Base-by-base conservation (phyloP, 805 yeast genomes). In the Zygoascus tannicola region DNA sequence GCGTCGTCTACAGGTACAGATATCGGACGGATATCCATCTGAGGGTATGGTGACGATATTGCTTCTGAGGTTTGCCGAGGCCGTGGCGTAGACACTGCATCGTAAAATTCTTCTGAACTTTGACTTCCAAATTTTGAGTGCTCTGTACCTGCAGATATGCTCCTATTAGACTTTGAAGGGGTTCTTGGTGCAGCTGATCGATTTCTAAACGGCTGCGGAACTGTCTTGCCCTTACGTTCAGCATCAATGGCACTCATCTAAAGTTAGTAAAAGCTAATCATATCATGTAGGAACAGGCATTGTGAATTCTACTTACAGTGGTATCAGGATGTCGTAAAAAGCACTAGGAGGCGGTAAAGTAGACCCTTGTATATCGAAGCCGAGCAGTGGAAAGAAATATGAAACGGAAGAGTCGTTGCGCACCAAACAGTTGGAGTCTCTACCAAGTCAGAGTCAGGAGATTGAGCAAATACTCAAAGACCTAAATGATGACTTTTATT, bases 1-100 rank as follows among this genome's bases (percentile, higher is more conserved):
- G 52, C 52, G 35, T 49, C 52, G 41, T 49, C 52, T 5, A 49
- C 50, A 7, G 50, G 49, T n/a, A 49, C 43, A 5, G 50, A 43
- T 5, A 49, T 41, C 4, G 50, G 50, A 10, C 52, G 46, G 26
- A 47, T 49, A 10, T 32, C 38, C 22, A 16, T 19, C 23, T 26
- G 33, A 18, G 34, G 12, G 30, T 26, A 26, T 8, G 30, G 30
- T 8, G 30, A 26, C 30, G 30, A 26, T 12, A 12, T 8, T 8
- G 30, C 12, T 26, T 26, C 30, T 26, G 30, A 12, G 30, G 7
- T 26, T 12, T 26, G 30, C 10, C 30, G 30, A 12, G 12, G 7
- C 30, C 30, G 7, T 8, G 30, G 30, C 30, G 30, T 26, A 26
- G 30, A 26, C 12, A 26, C 30, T 8, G 30, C 30, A 12, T 26